A percentile compares a stretch with the other conserved stretches of the same genome.
phyloP scores from a whole-genome alignment of 306 rosid genomes.

The Macrotyloma uniflorum region DNA sequence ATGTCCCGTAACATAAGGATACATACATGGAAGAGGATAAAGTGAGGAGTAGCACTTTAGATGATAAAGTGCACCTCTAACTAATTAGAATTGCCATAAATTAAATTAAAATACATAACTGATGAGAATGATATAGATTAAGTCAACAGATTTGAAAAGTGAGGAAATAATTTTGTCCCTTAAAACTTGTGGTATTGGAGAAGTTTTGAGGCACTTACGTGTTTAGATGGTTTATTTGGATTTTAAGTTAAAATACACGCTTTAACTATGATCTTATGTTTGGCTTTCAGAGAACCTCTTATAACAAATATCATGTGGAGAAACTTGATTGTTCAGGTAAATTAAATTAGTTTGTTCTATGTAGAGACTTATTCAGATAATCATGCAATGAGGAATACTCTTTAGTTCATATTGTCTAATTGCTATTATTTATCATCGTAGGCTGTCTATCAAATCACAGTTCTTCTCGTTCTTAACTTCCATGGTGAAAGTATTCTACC shows the following conservation, averaged over 20 bases:
- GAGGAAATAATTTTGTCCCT: neutral
- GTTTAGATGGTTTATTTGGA: conserved; percentile 27
- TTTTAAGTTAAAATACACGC: conserved; percentile 16
- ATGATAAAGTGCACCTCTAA: neutral
- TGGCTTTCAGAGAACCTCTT: conserved; percentile 85
- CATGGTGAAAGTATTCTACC: conserved; percentile 60
- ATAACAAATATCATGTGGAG: conserved; percentile 98
- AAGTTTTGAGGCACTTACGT: neutral
- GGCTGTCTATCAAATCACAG: conserved; percentile 83
- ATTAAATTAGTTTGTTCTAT: conserved; percentile 35
- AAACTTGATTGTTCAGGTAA: conserved; percentile 88
- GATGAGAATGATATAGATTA: neutral
- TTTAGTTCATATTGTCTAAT: conserved; percentile 16
- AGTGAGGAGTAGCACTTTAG: neutral
- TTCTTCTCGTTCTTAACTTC: conserved; percentile 85
- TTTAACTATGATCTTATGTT: conserved; percentile 40
- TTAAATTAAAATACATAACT: neutral
- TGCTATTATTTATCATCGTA: conserved; percentile 40
- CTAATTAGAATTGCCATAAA: neutral
- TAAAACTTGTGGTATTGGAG: conserved; percentile 4
- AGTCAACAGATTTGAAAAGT: neutral
- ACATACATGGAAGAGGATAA: neutral
- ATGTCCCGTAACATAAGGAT: neutral
- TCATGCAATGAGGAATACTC: conserved; percentile 7
- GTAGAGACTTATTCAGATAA: conserved; percentile 16